A percentile compares a stretch with the other conserved stretches of the same genome.
These are phyloP conservation scores for Candida railenensis DNA, from an alignment of 805 yeast species.

Conservation along the genomic window DNA sequence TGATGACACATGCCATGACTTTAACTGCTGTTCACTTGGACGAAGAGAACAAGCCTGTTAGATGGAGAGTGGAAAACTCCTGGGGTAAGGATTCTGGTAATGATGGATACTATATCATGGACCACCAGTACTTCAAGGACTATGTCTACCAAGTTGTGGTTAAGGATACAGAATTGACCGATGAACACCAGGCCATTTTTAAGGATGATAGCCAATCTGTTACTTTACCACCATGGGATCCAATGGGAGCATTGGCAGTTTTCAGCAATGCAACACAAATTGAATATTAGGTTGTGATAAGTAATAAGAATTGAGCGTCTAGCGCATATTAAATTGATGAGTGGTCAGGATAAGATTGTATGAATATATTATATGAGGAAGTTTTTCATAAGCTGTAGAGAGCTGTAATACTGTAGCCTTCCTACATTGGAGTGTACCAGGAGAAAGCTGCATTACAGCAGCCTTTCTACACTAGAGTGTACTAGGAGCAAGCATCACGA, in stretches of 20 bases:
- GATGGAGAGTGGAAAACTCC: conserved; percentile 76
- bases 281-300: background rate
- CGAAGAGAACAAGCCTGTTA: conserved; percentile 50
- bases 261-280: conserved; percentile 3
- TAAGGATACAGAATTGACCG: conserved; percentile 5
- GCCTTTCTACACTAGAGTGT: too few species aligned
- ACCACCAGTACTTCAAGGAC: conserved; percentile 71
- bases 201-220: conserved; percentile 25
- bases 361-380: too few species aligned
- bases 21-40: conserved; percentile 19
- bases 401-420: too few species aligned
- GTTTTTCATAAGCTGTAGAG: too few species aligned
- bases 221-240: conserved; percentile 74
- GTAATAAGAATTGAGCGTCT: background rate
- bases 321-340: too few species aligned
- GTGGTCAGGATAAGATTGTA: too few species aligned
- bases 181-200: conserved; percentile 1
- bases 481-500: too few species aligned
- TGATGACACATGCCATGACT: conserved; percentile 22
- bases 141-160: conserved; percentile 65
- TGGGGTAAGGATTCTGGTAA: conserved; percentile 72
- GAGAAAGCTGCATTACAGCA: too few species aligned
- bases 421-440: too few species aligned
- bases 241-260: conserved; percentile 71
- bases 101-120: conserved; percentile 70